phyloP scores from a whole-genome alignment of 805 yeast species.

The Kuraishia molischiana region DNA sequence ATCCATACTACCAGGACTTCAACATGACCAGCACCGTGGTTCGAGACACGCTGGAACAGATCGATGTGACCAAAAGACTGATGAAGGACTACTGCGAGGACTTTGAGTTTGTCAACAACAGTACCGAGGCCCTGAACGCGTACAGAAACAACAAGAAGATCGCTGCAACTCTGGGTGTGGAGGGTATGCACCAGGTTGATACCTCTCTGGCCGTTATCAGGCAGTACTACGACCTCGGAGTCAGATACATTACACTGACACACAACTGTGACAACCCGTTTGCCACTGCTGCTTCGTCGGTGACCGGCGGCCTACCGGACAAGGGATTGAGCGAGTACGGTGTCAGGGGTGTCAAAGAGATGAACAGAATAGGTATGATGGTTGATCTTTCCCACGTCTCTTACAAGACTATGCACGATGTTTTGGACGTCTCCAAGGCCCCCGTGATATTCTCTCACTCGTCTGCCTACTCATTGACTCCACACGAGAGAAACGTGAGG shows the following conservation, averaged over 20 bases:
- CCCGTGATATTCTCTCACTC: constrained; percentile 44
- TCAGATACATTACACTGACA: constrained; percentile 42
- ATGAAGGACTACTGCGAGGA: constrained; percentile 28
- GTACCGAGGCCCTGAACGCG: constrained; percentile 27
- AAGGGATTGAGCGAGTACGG: constrained; percentile 34
- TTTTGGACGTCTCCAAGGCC: constrained; percentile 25
- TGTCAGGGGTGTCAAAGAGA: constrained; percentile 28
- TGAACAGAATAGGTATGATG: constrained; percentile 45
- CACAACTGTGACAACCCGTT: constrained; percentile 51
- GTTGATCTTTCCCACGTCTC: constrained; percentile 42
- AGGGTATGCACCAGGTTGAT: constrained; percentile 46
- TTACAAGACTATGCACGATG: constrained; percentile 36
- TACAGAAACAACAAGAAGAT: constrained; percentile 19
- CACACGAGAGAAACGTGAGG: constrained; percentile 35
- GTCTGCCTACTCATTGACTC: constrained; percentile 28
- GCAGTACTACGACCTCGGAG: constrained; percentile 39
- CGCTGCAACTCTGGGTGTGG: constrained; percentile 42
- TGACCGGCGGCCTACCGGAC: constrained; percentile 34
- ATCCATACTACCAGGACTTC: constrained; percentile 31
- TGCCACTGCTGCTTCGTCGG: constrained; percentile 44
- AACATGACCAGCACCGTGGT: constrained; percentile 32
- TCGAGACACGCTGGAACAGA: constrained; percentile 44
- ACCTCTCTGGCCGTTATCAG: constrained; percentile 37
- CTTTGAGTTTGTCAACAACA: constrained; percentile 28
- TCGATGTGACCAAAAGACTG: constrained; percentile 37